Evolutionary conservation across 805 yeast species (phyloP).

Genomic region (Sugiyamaella lignohabitans): DNA sequence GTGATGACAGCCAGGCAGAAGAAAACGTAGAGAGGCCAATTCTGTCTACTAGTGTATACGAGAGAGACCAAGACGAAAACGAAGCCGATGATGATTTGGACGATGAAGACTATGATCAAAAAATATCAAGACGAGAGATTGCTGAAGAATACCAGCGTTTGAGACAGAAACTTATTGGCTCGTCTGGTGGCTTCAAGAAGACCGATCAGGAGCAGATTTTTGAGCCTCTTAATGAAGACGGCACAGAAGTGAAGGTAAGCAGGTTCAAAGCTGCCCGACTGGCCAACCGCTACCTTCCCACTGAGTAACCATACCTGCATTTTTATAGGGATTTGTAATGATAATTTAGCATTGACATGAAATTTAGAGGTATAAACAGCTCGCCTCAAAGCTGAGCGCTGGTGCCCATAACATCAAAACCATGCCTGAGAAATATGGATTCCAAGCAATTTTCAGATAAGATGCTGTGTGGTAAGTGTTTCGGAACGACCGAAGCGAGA

Average conservation of each 20-base stretch:
- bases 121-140: slow-evolving; percentile 43
- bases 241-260: slow-evolving; percentile 54
- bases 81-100: slow-evolving; percentile 16
- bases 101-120: slow-evolving; percentile 27
- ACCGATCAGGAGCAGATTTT: slow-evolving; percentile 47
- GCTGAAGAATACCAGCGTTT: slow-evolving; percentile 50
- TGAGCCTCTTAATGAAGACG: slow-evolving; percentile 63
- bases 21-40: slow-evolving; percentile 35
- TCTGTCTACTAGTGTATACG: slow-evolving; percentile 42
- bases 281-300: slow-evolving; percentile 7
- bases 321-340: no score
- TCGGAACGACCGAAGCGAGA: no score
- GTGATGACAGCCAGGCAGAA: slow-evolving; percentile 11
- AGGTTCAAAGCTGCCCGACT: slow-evolving; percentile 55
- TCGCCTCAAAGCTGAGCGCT: no score
- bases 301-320: neutral
- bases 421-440: no score
- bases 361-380: no score
- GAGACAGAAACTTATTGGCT: slow-evolving; percentile 44
- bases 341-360: no score
- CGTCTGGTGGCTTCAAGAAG: slow-evolving; percentile 43
- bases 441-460: no score
- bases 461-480: no score
- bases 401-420: no score
- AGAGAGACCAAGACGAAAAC: slow-evolving; percentile 17